Evolutionary conservation across 2,329 filamentous ascomycete species (phyloP), one percentile per base, ranked within the genome.

Genomic region (Neofusicoccum umdonicola): DNA sequence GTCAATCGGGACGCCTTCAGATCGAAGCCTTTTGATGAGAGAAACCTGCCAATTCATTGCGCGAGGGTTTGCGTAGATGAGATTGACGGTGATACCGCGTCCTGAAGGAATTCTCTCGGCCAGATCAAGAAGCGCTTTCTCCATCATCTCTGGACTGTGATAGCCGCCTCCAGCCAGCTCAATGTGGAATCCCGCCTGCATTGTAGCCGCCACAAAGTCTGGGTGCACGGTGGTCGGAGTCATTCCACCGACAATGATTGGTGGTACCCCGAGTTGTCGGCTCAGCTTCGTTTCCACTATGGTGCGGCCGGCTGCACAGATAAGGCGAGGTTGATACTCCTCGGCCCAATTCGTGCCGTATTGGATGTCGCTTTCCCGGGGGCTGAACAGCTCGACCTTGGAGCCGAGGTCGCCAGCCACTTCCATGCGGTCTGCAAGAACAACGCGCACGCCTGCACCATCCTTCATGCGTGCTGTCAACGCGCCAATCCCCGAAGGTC

Each of bases 31-130:
- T 65, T 87, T 90, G 67, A 97, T 86, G 63, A 97, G 81, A 8
- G 93, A 92, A 68, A 96, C 95, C 76, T 97, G 93, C 93, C 93
- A 97, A 42, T 84, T 88, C 91, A 97, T 96, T 35, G 92, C 91
- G 65, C 90, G 87, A 17, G 93, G 93, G 74, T 92, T 93, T 71
- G 96, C 91, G 72, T 97, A 97, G 72, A 97, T 96, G 69, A 97
- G 79, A 78, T 97, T 97, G 75, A 96, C 85, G 0, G 89, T 90
- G 73, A 97, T 96, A 77, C 93, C 93, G 70, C 92, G 90, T 64
- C 93, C 93, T 31, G 92, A 87, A 35, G 92, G 90, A 68, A 96
- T 95, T 22, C 87, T 85, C 72, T 89, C 88, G 76, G 96, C 92
- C 67, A 97, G 94, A 81, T 95, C 95, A 67, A 81, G 83, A 63